These are phyloP conservation scores for Hypericum perforatum DNA, from an alignment of 345 rosid genomes.

Conservation along the genomic window DNA sequence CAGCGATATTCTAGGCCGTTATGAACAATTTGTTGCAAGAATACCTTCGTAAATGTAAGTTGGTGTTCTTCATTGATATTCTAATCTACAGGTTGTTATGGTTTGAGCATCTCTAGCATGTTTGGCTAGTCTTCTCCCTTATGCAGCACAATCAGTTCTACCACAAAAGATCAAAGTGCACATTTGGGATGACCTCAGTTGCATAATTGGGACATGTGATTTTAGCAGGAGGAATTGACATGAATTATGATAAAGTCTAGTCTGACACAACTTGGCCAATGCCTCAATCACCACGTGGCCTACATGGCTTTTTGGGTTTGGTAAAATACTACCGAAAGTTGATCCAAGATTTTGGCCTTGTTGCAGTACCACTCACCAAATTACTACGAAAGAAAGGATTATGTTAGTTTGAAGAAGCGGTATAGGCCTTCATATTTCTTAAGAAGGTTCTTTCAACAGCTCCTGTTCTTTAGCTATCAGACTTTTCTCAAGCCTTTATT, in stretches of 20 bases:
- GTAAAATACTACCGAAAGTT: neutral
- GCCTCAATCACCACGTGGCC: neutral
- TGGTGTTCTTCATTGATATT: neutral
- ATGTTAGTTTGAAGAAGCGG: neutral
- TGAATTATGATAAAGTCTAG: neutral
- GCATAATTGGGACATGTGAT: conserved; percentile 5
- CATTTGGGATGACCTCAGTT: neutral
- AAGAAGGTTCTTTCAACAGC: neutral
- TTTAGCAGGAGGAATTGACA: neutral
- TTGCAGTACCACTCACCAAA: neutral
- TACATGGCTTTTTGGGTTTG: neutral
- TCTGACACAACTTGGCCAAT: too few species aligned
- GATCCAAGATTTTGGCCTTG: neutral
- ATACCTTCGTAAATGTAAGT: neutral
- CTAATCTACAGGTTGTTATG: neutral
- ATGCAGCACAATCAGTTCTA: neutral
- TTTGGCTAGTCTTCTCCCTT: neutral
- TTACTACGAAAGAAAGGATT: neutral
- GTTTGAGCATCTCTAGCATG: neutral
- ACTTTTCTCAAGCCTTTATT: neutral
- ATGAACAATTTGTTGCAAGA: conserved; percentile 1
- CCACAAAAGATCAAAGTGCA: neutral
- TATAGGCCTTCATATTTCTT: neutral
- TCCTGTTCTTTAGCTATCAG: neutral
- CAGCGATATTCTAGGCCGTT: neutral